A percentile compares a stretch with the other conserved stretches of the same genome.
These are phyloP conservation scores for Aspergillus latus DNA, from an alignment of 2,329 filamentous ascomycete genomes.

Conservation along the genomic window DNA sequence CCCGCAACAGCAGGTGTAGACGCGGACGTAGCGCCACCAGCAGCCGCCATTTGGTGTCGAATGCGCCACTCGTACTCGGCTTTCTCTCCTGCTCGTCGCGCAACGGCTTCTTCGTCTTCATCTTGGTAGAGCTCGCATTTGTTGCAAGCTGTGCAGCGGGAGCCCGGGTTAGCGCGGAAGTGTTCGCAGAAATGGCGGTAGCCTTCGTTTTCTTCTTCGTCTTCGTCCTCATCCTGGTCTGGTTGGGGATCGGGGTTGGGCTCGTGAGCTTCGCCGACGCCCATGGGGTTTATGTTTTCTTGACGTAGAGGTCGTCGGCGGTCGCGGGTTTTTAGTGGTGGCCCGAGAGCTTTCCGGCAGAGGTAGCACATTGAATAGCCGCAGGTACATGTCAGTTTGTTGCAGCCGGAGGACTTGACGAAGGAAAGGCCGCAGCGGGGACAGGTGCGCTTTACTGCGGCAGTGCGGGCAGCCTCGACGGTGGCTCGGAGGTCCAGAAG, in stretches of 20 bases:
- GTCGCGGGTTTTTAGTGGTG: constrained; percentile 22
- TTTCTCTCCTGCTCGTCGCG: constrained; percentile 67
- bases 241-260: not conserved
- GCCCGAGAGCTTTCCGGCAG: constrained; percentile 68
- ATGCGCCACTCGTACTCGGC: constrained; percentile 71
- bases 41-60: constrained; percentile 55
- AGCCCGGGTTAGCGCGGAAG: constrained; percentile 78
- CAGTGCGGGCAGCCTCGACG: constrained; percentile 88
- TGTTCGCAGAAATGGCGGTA: constrained; percentile 97
- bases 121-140: constrained; percentile 72
- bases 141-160: constrained; percentile 73
- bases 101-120: constrained; percentile 70
- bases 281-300: constrained; percentile 46
- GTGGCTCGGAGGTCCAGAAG: constrained; percentile 80
- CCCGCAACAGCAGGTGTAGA: not conserved
- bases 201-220: constrained; percentile 60
- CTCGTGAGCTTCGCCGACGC: not conserved
- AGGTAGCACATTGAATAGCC: constrained; percentile 99
- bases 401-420: constrained; percentile 91
- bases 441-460: constrained; percentile 92
- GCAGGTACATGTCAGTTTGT: constrained; percentile 93
- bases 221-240: constrained; percentile 23
- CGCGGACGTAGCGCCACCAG: not conserved
- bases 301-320: constrained; percentile 14
- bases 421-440: constrained; percentile 88